Evolutionary conservation across 495 filamentous ascomycete species (phyloP).

Genomic region (Aspergillus leporis): DNA sequence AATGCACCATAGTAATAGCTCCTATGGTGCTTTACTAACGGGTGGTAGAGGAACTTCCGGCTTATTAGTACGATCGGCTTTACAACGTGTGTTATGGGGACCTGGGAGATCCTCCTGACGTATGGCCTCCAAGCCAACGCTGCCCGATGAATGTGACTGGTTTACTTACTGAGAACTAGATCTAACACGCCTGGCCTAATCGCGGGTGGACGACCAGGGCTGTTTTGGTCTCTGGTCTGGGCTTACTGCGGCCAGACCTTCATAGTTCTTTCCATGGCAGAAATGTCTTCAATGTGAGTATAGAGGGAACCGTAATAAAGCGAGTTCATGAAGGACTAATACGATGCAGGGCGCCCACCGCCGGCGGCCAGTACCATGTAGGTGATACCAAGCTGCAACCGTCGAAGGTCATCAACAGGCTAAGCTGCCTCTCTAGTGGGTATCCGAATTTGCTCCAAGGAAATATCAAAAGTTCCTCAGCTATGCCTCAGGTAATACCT

Average conservation of each 20-base stretch:
- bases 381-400: not conserved
- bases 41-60: not conserved
- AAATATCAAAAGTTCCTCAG: slow-evolving; percentile 30
- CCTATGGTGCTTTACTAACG: not conserved
- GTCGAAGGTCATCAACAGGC: not conserved
- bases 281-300: slow-evolving; percentile 37
- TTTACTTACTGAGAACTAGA: not conserved
- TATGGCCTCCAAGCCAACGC: not conserved
- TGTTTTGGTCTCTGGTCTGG: slow-evolving; percentile 31
- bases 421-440: slow-evolving; percentile 4
- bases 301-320: no score
- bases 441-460: slow-evolving; percentile 32
- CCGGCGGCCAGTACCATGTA: slow-evolving; percentile 20
- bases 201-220: slow-evolving; percentile 15
- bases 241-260: slow-evolving; percentile 24
- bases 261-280: slow-evolving; percentile 31
- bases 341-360: slow-evolving; percentile 27
- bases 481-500: slow-evolving; percentile 24
- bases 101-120: slow-evolving; percentile 3
- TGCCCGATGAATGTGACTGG: not conserved
- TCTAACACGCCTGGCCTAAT: not conserved
- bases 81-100: slow-evolving; percentile 1
- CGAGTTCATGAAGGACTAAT: not conserved
- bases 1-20: not conserved
- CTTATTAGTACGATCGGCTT: not conserved